Percentiles rank a stretch among this genome's conserved stretches.
These are phyloP conservation scores for Trichoderma cornu-damae DNA, from an alignment of 2,329 filamentous ascomycete species.

Conservation along the genomic window DNA sequence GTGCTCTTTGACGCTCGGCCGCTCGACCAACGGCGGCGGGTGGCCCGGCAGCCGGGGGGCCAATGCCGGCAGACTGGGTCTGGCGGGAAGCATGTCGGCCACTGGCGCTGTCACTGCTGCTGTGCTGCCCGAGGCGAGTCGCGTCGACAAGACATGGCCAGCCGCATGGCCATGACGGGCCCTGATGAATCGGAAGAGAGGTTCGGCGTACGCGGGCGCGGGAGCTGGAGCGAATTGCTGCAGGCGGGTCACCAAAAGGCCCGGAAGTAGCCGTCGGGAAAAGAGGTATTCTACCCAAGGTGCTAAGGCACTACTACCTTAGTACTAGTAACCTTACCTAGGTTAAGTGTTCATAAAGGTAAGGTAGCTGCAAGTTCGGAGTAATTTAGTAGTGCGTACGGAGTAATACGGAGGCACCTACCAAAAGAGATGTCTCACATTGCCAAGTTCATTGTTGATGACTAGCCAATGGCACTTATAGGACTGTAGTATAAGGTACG, in stretches of 20 bases:
- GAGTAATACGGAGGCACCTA: no score
- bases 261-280: no score
- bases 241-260: neutral
- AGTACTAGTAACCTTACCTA: no score
- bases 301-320: no score
- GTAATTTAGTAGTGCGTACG: no score
- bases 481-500: no score
- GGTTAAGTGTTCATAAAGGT: no score
- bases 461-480: no score
- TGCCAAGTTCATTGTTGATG: no score
- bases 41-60: conserved; percentile 33
- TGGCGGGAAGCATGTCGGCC: conserved; percentile 17
- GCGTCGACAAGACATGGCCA: conserved; percentile 13
- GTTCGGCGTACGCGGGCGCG: neutral
- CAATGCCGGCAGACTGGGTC: conserved; percentile 29
- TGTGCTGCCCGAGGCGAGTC: conserved; percentile 9
- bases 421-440: no score
- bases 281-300: no score
- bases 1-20: conserved; percentile 32
- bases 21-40: conserved; percentile 23
- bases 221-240: conserved; percentile 3
- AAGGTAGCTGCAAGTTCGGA: no score
- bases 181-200: conserved; percentile 7
- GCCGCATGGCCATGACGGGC: conserved; percentile 7
- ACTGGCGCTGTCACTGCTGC: neutral